A percentile compares a stretch with the other conserved stretches of the same genome.
Evolutionary conservation across 1,284 basidiomycete species (phyloP).

Genomic region (Ustilago hordei): DNA sequence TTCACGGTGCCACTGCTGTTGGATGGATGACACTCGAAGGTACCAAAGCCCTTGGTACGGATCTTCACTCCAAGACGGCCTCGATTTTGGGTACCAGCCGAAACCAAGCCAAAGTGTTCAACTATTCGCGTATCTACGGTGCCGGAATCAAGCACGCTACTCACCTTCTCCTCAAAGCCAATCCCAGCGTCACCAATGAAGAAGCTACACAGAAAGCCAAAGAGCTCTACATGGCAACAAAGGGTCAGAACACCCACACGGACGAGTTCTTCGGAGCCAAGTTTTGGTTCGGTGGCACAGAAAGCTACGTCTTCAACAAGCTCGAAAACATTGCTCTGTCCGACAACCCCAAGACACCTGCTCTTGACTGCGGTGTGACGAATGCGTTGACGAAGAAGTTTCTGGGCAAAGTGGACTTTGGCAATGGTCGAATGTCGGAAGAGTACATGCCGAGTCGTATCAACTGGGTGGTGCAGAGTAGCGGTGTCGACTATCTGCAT

Average conservation of each 20-base stretch:
- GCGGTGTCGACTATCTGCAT: slow-evolving; percentile 97
- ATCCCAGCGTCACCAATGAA: slow-evolving; percentile 81
- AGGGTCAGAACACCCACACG: slow-evolving; percentile 75
- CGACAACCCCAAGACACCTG: slow-evolving; percentile 88
- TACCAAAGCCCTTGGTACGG: slow-evolving; percentile 94
- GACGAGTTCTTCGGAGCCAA: slow-evolving; percentile 72
- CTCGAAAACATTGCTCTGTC: slow-evolving; percentile 93
- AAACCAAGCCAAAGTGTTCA: slow-evolving; percentile 98
- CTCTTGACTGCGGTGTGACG: slow-evolving; percentile 92
- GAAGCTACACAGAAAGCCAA: slow-evolving; percentile 84
- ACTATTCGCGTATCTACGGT: slow-evolving; percentile 98
- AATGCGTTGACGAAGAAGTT: slow-evolving; percentile 89
- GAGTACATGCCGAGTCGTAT: slow-evolving; percentile 96
- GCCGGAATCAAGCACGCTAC: slow-evolving; percentile 95
- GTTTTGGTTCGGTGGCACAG: slow-evolving; percentile 97
- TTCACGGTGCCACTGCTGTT: slow-evolving; percentile 95
- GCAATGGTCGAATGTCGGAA: slow-evolving; percentile 75
- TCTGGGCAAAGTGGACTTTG: slow-evolving; percentile 73
- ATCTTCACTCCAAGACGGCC: slow-evolving; percentile 97
- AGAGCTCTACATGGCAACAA: slow-evolving; percentile 90
- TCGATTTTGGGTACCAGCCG: slow-evolving; percentile 91
- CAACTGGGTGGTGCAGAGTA: slow-evolving; percentile 99
- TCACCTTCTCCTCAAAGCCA: slow-evolving; percentile 87
- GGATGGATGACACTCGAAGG: slow-evolving; percentile 99
- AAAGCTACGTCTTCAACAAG: slow-evolving; percentile 99